These are phyloP conservation scores for Kodamaea hsintzibuensis DNA, from an alignment of 805 yeast species.

Conservation along the genomic window DNA sequence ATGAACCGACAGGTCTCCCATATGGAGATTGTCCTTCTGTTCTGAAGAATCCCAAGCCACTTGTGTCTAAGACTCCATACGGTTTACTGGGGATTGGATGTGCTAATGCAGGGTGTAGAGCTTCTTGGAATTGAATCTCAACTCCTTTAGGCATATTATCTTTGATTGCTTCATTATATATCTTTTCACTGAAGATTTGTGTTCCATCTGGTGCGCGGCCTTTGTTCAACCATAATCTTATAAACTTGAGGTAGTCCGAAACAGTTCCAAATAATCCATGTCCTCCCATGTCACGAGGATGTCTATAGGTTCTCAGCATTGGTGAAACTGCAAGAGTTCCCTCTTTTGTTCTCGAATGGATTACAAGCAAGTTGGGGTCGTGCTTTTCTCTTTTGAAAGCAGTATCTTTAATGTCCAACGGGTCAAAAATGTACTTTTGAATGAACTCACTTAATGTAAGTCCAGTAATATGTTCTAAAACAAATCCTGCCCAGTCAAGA, in stretches of 20 bases:
- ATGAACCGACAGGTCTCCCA: constrained; percentile 36
- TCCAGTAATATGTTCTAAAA: constrained; percentile 36
- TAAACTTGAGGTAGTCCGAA: constrained; percentile 38
- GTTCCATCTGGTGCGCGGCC: constrained; percentile 41
- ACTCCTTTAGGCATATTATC: constrained; percentile 6
- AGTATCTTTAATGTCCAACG: constrained; percentile 19
- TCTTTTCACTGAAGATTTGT: constrained; percentile 5
- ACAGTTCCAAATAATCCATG: constrained; percentile 42
- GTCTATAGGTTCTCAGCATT: background rate
- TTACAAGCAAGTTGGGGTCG: constrained; percentile 6
- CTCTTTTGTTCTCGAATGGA: background rate
- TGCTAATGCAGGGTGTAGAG: background rate
- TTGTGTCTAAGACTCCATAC: constrained; percentile 6
- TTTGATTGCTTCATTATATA: constrained; percentile 3
- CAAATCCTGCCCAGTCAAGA: constrained; percentile 40
- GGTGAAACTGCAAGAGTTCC: background rate
- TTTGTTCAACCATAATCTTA: constrained; percentile 40
- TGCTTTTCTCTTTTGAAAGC: constrained; percentile 2
- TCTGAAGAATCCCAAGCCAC: constrained; percentile 9
- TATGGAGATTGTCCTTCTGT: constrained; percentile 23
- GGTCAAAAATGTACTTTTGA: constrained; percentile 31
- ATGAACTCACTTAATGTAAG: constrained; percentile 32
- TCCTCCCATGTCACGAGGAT: constrained; percentile 41
- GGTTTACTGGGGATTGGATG: constrained; percentile 6
- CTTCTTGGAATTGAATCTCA: background rate